These are phyloP conservation scores for carrot (Daucus carota) DNA, from an alignment of 129 eudicot species.

Conservation along the genomic window DH1_v3.0 NC_030381.2:7271001-7271500, in stretches of 20 bases:
- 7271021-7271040: slow-evolving; percentile 69
- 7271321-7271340: no score
- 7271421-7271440: no score
- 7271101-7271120: slow-evolving; percentile 39
- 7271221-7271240: background rate
- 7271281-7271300: background rate
- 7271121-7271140: background rate
- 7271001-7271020: slow-evolving; percentile 18
- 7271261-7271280: background rate
- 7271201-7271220: background rate
- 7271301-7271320: no score
- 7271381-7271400: no score
- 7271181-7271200: background rate
- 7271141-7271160: background rate
- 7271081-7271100: slow-evolving; percentile 74
- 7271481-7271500: no score
- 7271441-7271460: no score
- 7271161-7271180: no score
- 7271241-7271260: background rate
- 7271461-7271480: no score
- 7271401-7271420: no score
- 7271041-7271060: slow-evolving; percentile 48
- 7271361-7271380: no score
- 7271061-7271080: slow-evolving; percentile 93
- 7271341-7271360: no score